These are phyloP conservation scores for Botrytis elliptica DNA, from an alignment of 2,329 filamentous ascomycete genomes.

Conservation along the genomic window DNA sequence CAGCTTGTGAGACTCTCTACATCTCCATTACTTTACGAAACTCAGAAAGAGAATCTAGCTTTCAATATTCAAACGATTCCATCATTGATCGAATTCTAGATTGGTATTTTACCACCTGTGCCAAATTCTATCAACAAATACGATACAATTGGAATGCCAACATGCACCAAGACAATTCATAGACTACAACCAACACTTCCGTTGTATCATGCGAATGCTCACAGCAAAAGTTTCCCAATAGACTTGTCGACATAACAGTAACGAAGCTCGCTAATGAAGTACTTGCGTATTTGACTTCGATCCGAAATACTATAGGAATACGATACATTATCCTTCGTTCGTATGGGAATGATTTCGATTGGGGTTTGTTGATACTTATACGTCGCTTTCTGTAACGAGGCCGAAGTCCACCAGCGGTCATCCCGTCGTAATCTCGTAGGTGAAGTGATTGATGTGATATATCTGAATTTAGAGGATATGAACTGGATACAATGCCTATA, in stretches of 20 bases:
- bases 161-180: background rate
- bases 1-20: background rate
- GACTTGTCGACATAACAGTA: no score
- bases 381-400: background rate
- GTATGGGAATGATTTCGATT: background rate
- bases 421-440: background rate
- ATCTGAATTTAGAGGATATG: background rate
- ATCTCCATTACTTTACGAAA: background rate
- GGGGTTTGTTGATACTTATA: background rate
- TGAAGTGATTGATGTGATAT: background rate
- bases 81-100: background rate
- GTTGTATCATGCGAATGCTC: background rate
- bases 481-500: background rate
- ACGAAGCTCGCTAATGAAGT: background rate
- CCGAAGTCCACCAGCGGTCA: background rate
- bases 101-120: background rate
- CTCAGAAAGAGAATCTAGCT: background rate
- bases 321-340: background rate
- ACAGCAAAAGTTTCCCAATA: background rate
- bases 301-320: background rate
- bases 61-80: background rate
- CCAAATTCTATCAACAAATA: background rate
- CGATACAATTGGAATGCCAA: background rate
- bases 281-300: background rate
- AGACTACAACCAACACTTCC: background rate